Base-by-base conservation (phyloP, 306 rosid species). In the Quillaja saponaria region DNA sequence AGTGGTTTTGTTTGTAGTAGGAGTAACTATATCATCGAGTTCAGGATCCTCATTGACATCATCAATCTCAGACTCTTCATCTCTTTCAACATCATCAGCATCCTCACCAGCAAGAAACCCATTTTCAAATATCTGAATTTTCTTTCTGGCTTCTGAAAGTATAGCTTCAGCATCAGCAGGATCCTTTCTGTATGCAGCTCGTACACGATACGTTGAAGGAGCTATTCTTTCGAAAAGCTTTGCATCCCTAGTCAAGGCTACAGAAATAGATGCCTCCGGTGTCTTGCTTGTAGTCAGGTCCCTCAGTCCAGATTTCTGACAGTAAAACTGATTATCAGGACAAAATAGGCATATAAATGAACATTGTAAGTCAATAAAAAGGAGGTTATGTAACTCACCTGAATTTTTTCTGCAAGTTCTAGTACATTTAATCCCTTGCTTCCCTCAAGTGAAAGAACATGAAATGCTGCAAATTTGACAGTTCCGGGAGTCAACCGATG, bases 191-290 rank as follows among this genome's bases (percentile, higher is more conserved):
- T 80, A 94, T 68, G 99, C 87, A 72, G 88, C 59, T 54, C 97
- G 88, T 16, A 94, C 95, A 18, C 99, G 92, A 68, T 94, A 94
- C 47, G 99, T 94, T 64, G 99, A 94, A 44, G 99, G 99, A 58
- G 99, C 99, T 52, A 94, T 89, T 71, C 99, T 94, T 84, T 94
- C 99, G 44, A 94, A 92, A 67, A 94, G 96, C 80, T 94, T 94
- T 57, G 89, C 76, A 76, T 94, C 99, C 86, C 99, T 89, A 2
- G 99, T 89, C 86, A 94, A 80, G 73, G 99, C 99, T 69, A 94
- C 99, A 51, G 99, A 94, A 69, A 94, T 94, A 7, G 99, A 94
- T 63, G 99, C 99, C 82, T 94, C 99, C 10, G 99, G 99, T 10
- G 99, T 94, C 80, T 82, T 94, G 82, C 99, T 94, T 50, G 97